Evolutionary conservation across 192 early-diverging fungal genomes (phyloP), one percentile per base, ranked within the genome.

Genomic region (Backusella sp.): DNA sequence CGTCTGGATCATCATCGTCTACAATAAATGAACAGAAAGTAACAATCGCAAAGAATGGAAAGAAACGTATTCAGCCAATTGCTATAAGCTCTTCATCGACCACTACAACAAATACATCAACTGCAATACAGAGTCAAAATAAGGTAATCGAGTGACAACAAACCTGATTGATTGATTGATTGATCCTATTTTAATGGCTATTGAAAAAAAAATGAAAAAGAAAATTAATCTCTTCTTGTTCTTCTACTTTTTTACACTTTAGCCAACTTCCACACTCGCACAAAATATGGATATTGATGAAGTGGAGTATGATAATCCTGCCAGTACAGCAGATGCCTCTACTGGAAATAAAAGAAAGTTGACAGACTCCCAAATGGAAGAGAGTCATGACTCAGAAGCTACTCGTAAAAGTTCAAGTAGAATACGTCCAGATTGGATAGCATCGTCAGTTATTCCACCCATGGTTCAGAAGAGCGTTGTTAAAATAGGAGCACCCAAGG

Each of bases 11-110:
- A 36, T 12, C 37, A 8, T 14, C 49, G 23, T 28, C 67, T 46
- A 79, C 37, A 23, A 23, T 59, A 23, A n/a, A 42, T 6, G 80
- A 85, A 28, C 92, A 93, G 72, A 81, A 73, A 1, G 88, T 94
- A 36, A 90, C 93, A 0, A 82, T 89, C 62, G 94, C 92, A 8
- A 91, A 91, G 52, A 88, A 92, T 75, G 96, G 96, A 8, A 92
- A 94, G 81, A 94, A 92, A 68, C 86, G 96, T 11, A 96, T 98
- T 32, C 89, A 91, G 32, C 96, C 94, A 6, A 53, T 90, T 74
- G 76, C 28, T 59, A 76, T 49, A 66, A 76, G 44, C 73, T 74
- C 70, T 19, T 52, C 36, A 21, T 46, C 70, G 8, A 44, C 28
- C 1, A 14, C 69, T 53, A 42, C 82, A 3, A 53, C 56, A 6